Evolutionary conservation across 2,329 filamentous ascomycete genomes (phyloP), one percentile per base, ranked within the genome.

Genomic region (Davidsoniella eucalypti): DNA sequence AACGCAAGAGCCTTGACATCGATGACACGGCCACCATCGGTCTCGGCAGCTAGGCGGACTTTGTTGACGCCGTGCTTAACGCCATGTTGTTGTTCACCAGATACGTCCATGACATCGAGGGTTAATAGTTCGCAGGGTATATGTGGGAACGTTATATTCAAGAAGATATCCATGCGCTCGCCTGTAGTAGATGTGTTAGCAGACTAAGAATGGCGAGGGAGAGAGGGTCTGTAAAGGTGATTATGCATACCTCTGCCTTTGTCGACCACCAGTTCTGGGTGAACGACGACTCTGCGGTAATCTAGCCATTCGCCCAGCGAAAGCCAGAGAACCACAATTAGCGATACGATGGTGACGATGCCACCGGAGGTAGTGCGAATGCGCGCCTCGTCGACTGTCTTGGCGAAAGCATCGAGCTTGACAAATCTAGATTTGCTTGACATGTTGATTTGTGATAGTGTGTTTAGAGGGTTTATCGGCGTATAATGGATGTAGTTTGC

Each of bases 41-140:
- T 69, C 57, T 73, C 71, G 21, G 87, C 71, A 55, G 75, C 71
- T 54, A 98, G 73, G 54, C 92, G 81, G 55, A 95, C 84, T 69
- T 95, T 96, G 67, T 79, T 85, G 55, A 98, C 78, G 43, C 92
- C 92, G 61, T 95, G 87, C 64, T 87, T 81, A 52, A 98, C 84
- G 48, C 90, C 92, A 58, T 88, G 85, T 65, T 98, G 92, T 61
- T 95, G 84, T 66, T 98, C 92, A 55, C 92, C 92, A 18, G 87
- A 94, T 23, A 96, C 90, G 67, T 98, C 92, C 92, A 98, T 98
- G 51, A 98, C 90, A 64, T 98, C 92, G 59, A 98, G 80, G 10
- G 92, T 95, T 57, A 96, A 72, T 47, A 98, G 78, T 66, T 96
- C 90, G 69, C 92, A 98, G 8, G 92, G 92, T 57, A 98, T 76